These are phyloP conservation scores for Cladosporium sp. DNA, from an alignment of 2,329 filamentous ascomycete genomes.

Conservation along the genomic window DNA sequence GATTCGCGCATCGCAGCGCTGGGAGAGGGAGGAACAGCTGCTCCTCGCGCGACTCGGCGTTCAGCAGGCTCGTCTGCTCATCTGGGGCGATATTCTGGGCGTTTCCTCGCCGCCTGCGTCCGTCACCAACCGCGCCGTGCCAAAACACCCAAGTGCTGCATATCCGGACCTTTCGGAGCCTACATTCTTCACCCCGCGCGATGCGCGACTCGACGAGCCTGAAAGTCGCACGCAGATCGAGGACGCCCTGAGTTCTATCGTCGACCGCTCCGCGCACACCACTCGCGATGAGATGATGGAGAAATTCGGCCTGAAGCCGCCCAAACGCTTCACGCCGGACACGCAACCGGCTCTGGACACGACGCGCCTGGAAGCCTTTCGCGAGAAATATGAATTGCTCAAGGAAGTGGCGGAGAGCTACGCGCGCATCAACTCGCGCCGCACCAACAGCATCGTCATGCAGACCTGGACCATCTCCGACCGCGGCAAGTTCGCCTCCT, in stretches of 20 bases:
- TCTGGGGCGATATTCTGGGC: conserved; percentile 46
- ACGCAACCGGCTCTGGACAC: conserved; percentile 41
- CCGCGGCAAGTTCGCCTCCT: conserved; percentile 36
- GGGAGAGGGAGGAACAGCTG: conserved; percentile 41
- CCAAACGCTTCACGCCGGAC: conserved; percentile 35
- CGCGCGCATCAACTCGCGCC: conserved; percentile 29
- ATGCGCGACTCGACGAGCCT: conserved; percentile 40
- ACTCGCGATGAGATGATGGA: conserved; percentile 42
- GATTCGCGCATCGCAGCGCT: conserved; percentile 40
- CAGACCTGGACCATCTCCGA: conserved; percentile 42
- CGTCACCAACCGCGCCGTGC: conserved; percentile 43
- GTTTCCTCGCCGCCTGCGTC: conserved; percentile 41
- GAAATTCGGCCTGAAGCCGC: conserved; percentile 42
- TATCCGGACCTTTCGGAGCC: conserved; percentile 44
- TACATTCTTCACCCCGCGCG: conserved; percentile 41
- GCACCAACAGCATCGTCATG: conserved; percentile 27
- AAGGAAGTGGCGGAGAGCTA: conserved; percentile 35
- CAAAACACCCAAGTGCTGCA: conserved; percentile 39
- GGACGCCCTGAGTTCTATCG: conserved; percentile 40
- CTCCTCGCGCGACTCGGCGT: conserved; percentile 42
- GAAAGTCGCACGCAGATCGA: conserved; percentile 36
- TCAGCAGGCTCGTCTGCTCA: conserved; percentile 45
- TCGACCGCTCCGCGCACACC: conserved; percentile 37
- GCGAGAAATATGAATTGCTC: conserved; percentile 42
- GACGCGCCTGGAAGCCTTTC: conserved; percentile 42